A percentile compares a stretch with the other conserved stretches of the same genome.
These are phyloP conservation scores for Candida wancherniae DNA, from an alignment of 805 yeast genomes.

Conservation along the genomic window DNA sequence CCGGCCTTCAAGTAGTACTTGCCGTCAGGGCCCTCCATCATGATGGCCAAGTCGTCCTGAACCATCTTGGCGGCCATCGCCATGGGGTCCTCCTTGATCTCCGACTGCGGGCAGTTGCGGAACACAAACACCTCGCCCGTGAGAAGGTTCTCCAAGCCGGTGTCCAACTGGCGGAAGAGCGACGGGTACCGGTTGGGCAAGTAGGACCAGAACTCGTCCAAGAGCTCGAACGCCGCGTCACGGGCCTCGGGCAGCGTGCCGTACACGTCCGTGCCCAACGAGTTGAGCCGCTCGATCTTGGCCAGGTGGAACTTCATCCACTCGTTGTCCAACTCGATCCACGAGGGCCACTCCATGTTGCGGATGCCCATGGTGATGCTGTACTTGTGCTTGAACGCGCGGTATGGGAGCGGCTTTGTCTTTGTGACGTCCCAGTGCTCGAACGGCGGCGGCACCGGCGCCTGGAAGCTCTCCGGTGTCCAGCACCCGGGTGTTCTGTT, in stretches of 20 bases:
- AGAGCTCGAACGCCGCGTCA: constrained; percentile 51
- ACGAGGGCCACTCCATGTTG: constrained; percentile 52
- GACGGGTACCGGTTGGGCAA: constrained; percentile 57
- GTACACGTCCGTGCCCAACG: constrained; percentile 43
- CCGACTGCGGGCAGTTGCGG: constrained; percentile 10
- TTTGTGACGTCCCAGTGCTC: constrained; percentile 45
- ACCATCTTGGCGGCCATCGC: constrained; percentile 51
- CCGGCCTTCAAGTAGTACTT: constrained; percentile 56
- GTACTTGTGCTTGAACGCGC: constrained; percentile 64
- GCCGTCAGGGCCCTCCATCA: constrained; percentile 58
- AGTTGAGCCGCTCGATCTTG: constrained; percentile 46
- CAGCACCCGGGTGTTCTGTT: constrained; percentile 46
- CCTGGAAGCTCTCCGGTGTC: constrained; percentile 47
- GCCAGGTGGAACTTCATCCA: constrained; percentile 53
- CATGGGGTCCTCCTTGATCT: constrained; percentile 47
- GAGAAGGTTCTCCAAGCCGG: constrained; percentile 46
- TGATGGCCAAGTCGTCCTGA: constrained; percentile 66
- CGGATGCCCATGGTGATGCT: constrained; percentile 68
- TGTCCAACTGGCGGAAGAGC: constrained; percentile 41
- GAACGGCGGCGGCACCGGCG: constrained; percentile 48
- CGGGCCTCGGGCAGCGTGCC: constrained; percentile 49
- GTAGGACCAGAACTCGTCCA: constrained; percentile 48
- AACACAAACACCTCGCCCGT: constrained; percentile 50
- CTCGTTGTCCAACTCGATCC: constrained; percentile 68
- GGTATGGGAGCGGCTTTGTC: constrained; percentile 56